Base-by-base conservation (phyloP, 1,139 yeast genomes). In the Entelexis sorbosivorans region DNA sequence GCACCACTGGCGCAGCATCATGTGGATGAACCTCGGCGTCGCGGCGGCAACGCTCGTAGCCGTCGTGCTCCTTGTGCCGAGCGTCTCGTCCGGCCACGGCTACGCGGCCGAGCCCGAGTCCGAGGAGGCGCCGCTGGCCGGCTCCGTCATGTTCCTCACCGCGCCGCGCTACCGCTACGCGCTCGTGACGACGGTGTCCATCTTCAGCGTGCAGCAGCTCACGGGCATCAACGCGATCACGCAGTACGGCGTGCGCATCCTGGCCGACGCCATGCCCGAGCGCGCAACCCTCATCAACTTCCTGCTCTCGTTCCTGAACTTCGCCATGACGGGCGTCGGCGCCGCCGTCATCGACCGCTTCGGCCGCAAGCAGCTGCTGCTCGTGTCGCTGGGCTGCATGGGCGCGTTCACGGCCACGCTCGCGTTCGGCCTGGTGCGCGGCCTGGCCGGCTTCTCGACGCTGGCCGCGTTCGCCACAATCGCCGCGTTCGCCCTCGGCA, bases 141-240 rank as follows among this genome's bases (percentile, higher is more conserved):
- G 34, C n/a, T 13, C 50, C n/a, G 20, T 33, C 13, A 39, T 20
- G 20, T 46, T 49, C 20, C 24, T 55, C 26, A 47, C 42, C 11
- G 19, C 19, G 7, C 36, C 48, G 5, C 19, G 22, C 34, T 50
- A 53, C 38, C 46, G 56, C 22, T 36, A 35, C 10, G 17, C 49
- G 11, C 71, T 80, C 47, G 62, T 75, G 34, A 85, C 81, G 0
- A 82, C 89, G 5, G 78, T 88, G 0, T 80, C 85, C 2, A 74
- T 87, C 31, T 77, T 89, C 73, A 70, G 81, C n/a, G 81, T 89
- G 29, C 97, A 91, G 67, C 98, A 91, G 64, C 77, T 89, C 56
- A 81, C 89, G 60, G 98, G 98, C 28, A 85, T 91, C 63, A 91
- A 91, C 66, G 79, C 95, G 1, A 87, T 91, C 56, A 79, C 89